Base-by-base conservation (phyloP, 2,329 filamentous ascomycete genomes). In the Nemania diffusa region DNA sequence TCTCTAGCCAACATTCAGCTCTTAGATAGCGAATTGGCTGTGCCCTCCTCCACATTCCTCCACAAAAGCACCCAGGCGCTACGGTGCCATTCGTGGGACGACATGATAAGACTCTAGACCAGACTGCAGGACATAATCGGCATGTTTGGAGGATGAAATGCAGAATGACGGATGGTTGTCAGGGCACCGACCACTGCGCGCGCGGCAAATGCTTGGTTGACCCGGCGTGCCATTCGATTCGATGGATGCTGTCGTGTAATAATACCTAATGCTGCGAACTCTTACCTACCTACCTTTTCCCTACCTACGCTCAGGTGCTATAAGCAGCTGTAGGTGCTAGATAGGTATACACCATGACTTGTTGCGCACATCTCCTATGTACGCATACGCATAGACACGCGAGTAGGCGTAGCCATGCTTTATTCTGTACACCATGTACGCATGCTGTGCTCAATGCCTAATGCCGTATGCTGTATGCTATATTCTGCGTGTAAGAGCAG, bases 1-100 rank as follows among this genome's bases (percentile, higher is more conserved):
- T 40, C 11, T 40, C 37, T 34, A 34, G 11, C 32, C 32, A 34
- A 34, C 32, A 34, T 34, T 34, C 37, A 56, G 53, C 29, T 32
- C 32, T 29, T 46, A 11, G 52, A 13, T 8, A n/a, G 62, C 51
- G 57, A 50, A 65, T 65, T 56, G 62, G 67, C 60, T 57, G 60
- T 67, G 60, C 64, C 53, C 40, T 40, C 60, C 67, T 64, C 64
- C 64, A 68, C 64, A 63, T 51, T 48, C 37, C 59, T 58, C 65
- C 55, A 61, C 68, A 26, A 57, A 46, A 56, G 50, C 53, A 62
- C 57, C 15, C 5, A 11, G 20, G 56, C 65, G 53, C 24, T 24
- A 57, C 52, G 44, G 57, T 42, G 37, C 34, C 53, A 62, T 29
- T 53, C 58, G 37, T 40, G 13, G 52, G 53, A n/a, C 55, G 46